Evolutionary conservation across 345 rosid species (phyloP).

Genomic region (Pistacia vera): DNA sequence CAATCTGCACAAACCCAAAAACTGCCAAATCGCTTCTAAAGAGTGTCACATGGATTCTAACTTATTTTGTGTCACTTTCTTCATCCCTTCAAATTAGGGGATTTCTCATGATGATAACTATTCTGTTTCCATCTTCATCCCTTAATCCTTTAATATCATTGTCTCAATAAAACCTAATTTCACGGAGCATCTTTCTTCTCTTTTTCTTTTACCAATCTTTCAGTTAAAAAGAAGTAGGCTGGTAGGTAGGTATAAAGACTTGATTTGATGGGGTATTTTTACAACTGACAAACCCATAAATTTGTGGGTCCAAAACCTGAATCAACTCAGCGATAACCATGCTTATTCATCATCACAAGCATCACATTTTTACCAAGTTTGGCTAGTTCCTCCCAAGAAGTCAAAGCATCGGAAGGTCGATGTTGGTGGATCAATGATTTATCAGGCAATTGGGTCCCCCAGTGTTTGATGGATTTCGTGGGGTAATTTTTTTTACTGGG

Average conservation of each 20-base stretch:
- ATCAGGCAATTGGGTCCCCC: neutral
- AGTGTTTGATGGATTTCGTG: neutral
- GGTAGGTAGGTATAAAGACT: neutral
- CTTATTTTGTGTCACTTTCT: slow-evolving; percentile 19
- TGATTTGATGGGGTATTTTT: slow-evolving; percentile 14
- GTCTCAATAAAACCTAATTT: slow-evolving; percentile 27
- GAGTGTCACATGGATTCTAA: slow-evolving; percentile 28
- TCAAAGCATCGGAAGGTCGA: neutral
- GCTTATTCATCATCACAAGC: slow-evolving; percentile 7
- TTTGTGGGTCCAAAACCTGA: slow-evolving; percentile 14
- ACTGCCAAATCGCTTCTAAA: slow-evolving; percentile 21
- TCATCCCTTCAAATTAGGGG: slow-evolving; percentile 22
- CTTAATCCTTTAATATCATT: neutral
- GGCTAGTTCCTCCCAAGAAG: neutral
- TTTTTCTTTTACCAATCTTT: slow-evolving; percentile 2
- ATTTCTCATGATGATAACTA: neutral
- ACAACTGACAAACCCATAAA: slow-evolving; percentile 1
- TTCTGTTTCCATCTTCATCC: neutral
- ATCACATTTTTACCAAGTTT: slow-evolving; percentile 5
- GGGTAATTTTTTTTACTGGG: neutral
- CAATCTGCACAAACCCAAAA: slow-evolving; percentile 20
- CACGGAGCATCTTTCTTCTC: slow-evolving; percentile 30
- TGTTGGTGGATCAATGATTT: slow-evolving; percentile 7
- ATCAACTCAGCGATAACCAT: neutral
- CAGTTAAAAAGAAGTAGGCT: neutral